Conservation (phyloP, 78 protist genomes). For the Dictyostelium capitatum region DNA sequence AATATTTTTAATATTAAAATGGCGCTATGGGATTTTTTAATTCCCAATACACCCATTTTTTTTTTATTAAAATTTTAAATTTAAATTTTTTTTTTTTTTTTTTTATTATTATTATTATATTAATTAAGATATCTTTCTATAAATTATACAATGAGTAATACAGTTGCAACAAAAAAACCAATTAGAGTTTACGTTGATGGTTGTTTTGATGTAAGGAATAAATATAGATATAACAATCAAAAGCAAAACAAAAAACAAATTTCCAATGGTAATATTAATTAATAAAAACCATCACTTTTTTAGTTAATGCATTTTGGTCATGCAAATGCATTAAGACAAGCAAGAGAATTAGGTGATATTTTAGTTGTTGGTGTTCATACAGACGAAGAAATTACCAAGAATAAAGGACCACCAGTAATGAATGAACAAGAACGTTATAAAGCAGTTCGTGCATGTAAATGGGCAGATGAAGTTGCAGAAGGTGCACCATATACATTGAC, state of each 20-base stretch:
- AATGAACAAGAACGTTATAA: conserved; percentile 93
- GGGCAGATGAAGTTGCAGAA: conserved; percentile 97
- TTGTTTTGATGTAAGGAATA: conserved; percentile 92
- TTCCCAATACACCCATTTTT: neutral
- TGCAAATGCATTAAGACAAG: conserved; percentile 94
- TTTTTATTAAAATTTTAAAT: neutral
- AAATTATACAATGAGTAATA: conserved; percentile 6
- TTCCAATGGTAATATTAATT: neutral
- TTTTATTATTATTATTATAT: neutral
- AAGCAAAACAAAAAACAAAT: neutral
- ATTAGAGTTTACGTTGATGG: conserved; percentile 91
- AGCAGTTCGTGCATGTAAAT: conserved; percentile 95
- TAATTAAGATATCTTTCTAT: no score
- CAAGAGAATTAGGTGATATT: conserved; percentile 86
- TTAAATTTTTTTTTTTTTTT: neutral
- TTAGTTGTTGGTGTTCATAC: conserved; percentile 95
- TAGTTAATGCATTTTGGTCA: conserved; percentile 95
- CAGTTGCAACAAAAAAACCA: conserved; percentile 45
- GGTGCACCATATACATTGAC: conserved; percentile 91
- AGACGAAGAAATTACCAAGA: conserved; percentile 91
- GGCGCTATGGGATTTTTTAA: neutral
- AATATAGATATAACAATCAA: neutral
- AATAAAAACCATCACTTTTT: neutral
- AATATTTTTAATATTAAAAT: no score
- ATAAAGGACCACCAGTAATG: conserved; percentile 97